Conservation (phyloP, 2,329 filamentous ascomycete genomes). For the Apiospora aurea region DNA sequence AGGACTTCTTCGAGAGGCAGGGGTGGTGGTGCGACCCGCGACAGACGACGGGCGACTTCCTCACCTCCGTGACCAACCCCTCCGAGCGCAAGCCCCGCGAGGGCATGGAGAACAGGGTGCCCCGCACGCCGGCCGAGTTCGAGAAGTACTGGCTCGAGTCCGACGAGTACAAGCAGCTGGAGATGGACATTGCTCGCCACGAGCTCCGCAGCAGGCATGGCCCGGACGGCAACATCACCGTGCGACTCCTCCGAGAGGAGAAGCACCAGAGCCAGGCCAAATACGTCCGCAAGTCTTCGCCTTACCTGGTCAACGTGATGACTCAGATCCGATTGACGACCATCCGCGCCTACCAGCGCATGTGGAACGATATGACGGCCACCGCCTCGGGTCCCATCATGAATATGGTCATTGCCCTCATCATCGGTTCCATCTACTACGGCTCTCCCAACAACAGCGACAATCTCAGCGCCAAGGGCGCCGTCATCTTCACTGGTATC, state of each 20-base stretch:
- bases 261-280: constrained; percentile 61
- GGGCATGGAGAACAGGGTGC: constrained; percentile 68
- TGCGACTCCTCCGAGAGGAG: constrained; percentile 48
- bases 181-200: constrained; percentile 52
- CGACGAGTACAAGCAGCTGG: constrained; percentile 50
- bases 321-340: constrained; percentile 62
- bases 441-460: constrained; percentile 55
- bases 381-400: constrained; percentile 54
- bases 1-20: constrained; percentile 70
- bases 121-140: constrained; percentile 75
- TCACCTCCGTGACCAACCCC: constrained; percentile 73
- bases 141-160: constrained; percentile 56
- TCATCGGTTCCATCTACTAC: constrained; percentile 68
- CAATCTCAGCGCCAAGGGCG: constrained; percentile 61
- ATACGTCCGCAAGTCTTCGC: constrained; percentile 60
- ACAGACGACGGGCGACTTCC: constrained; percentile 73
- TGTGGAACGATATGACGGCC: constrained; percentile 59
- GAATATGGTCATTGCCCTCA: constrained; percentile 63
- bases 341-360: constrained; percentile 57
- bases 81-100: constrained; percentile 60
- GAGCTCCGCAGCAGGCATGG: constrained; percentile 51
- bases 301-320: constrained; percentile 62
- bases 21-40: constrained; percentile 73
- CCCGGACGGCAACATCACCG: constrained; percentile 46
- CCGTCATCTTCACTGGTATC: constrained; percentile 66